Percentiles rank a stretch among this genome's conserved stretches.
Conservation (phyloP, 2,329 filamentous ascomycete species). For the Pseudogymnoascus sp. region DNA sequence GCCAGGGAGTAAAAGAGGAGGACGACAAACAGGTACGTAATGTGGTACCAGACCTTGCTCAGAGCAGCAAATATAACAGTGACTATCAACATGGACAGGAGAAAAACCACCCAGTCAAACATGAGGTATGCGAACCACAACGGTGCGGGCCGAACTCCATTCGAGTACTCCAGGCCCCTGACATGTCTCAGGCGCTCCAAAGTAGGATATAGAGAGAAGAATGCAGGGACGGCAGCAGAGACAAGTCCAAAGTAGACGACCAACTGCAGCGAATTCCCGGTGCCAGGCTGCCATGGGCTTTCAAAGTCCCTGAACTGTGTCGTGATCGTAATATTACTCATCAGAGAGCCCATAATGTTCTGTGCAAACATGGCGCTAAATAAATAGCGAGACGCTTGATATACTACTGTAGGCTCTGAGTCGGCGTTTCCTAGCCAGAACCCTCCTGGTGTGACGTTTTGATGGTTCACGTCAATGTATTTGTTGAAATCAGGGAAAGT, state of each 20-base stretch:
- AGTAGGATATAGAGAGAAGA: constrained; percentile 87
- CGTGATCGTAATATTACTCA: constrained; percentile 61
- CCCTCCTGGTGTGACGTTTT: constrained; percentile 67
- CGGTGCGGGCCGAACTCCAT: constrained; percentile 74
- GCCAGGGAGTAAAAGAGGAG: constrained; percentile 75
- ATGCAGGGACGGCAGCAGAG: constrained; percentile 70
- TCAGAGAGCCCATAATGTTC: constrained; percentile 58
- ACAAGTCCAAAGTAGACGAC: constrained; percentile 76
- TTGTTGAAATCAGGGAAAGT: constrained; percentile 61
- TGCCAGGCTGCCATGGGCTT: constrained; percentile 59
- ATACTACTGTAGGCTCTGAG: constrained; percentile 60
- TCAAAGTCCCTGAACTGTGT: constrained; percentile 71
- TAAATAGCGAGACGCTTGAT: constrained; percentile 54
- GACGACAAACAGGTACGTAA: constrained; percentile 75
- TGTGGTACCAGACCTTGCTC: constrained; percentile 62
- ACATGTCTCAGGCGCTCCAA: constrained; percentile 72
- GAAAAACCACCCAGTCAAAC: constrained; percentile 73
- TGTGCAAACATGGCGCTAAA: constrained; percentile 53
- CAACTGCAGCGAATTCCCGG: constrained; percentile 69
- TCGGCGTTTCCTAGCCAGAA: constrained; percentile 63
- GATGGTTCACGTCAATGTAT: constrained; percentile 56
- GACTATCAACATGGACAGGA: constrained; percentile 58
- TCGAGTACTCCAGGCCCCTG: constrained; percentile 81
- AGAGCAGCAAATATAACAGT: constrained; percentile 62
- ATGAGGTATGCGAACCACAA: constrained; percentile 76